These are phyloP conservation scores for Emericellopsis terricola DNA, from an alignment of 495 filamentous ascomycete species.

Conservation along the genomic window DNA sequence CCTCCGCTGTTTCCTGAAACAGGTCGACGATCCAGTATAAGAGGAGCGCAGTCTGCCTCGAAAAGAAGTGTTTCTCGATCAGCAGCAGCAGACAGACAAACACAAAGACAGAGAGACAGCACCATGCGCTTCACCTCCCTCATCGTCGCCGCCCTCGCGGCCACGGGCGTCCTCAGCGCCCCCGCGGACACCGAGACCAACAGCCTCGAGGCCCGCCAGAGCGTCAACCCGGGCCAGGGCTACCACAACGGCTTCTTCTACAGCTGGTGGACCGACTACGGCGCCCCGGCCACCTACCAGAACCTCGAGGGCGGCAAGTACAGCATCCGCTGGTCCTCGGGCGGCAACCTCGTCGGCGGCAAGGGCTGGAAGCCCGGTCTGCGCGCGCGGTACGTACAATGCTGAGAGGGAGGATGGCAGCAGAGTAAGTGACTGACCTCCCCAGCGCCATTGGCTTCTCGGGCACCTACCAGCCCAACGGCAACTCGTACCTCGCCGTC, in stretches of 20 bases:
- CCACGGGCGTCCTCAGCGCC: not conserved
- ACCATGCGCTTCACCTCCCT: conserved; percentile 1
- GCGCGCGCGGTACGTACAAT: not conserved
- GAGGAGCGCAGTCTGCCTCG: too few relatives aligned
- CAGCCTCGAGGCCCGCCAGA: conserved; percentile 1
- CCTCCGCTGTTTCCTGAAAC: too few relatives aligned
- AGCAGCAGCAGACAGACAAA: too few relatives aligned
- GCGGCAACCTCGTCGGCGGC: conserved; percentile 46
- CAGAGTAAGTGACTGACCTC: not conserved
- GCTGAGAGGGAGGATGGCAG: too few relatives aligned
- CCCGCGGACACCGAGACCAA: not conserved
- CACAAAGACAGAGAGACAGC: not conserved
- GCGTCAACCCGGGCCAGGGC: not conserved
- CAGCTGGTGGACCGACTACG: conserved; percentile 48
- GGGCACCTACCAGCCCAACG: conserved; percentile 11
- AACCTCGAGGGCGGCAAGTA: conserved; percentile 38
- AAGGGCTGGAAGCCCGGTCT: conserved; percentile 42
- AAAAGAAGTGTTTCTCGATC: too few relatives aligned
- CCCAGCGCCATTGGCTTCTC: conserved; percentile 7
- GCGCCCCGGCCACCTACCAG: conserved; percentile 34
- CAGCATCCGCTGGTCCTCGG: conserved; percentile 36
- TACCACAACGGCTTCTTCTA: conserved; percentile 30
- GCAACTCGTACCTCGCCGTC: conserved; percentile 26
- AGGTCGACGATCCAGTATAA: too few relatives aligned
- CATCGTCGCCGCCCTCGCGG: conserved; percentile 1